A percentile compares a stretch with the other conserved stretches of the same genome.
Evolutionary conservation across 2,329 filamentous ascomycete genomes (phyloP).

Genomic region (Hymenotorrendiella dingleyae): DNA sequence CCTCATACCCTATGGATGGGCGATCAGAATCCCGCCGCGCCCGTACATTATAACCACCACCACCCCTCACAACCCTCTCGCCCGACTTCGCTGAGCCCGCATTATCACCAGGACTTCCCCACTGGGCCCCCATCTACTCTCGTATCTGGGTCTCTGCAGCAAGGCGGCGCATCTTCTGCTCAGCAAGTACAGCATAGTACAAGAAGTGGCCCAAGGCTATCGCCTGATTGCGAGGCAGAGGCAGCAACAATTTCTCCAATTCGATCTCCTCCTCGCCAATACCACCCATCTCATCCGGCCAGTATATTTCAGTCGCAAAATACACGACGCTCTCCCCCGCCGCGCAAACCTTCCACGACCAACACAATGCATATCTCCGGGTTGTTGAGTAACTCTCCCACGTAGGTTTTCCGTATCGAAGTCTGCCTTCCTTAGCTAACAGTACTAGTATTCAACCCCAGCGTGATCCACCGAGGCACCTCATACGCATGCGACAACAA

Average conservation of each 20-base stretch:
- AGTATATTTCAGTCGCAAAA: conserved; percentile 2
- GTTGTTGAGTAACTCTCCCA: conserved; percentile 17
- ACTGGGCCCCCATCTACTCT: conserved; percentile 2
- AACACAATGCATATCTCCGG: conserved; percentile 22
- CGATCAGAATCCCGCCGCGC: conserved; percentile 10
- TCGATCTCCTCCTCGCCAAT: neutral
- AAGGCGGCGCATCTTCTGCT: conserved; percentile 1
- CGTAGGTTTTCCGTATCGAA: conserved; percentile 3
- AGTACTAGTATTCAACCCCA: conserved; percentile 10
- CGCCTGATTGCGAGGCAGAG: conserved; percentile 11
- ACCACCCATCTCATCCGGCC: neutral
- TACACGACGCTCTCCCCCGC: neutral
- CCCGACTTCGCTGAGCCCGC: conserved; percentile 9
- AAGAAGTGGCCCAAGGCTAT: conserved; percentile 16
- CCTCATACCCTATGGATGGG: conserved; percentile 14
- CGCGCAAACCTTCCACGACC: conserved; percentile 9
- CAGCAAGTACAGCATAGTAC: conserved; percentile 17
- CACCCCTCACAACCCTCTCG: conserved; percentile 3
- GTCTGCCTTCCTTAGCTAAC: conserved; percentile 9
- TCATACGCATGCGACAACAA: conserved; percentile 64
- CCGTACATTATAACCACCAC: conserved; percentile 14
- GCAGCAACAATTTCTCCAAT: conserved; percentile 3
- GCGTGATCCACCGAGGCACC: conserved; percentile 13
- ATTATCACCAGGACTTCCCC: conserved; percentile 5
- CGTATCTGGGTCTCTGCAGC: conserved; percentile 1